phyloP scores from a whole-genome alignment of 768 basidiomycete genomes.

The Brasilioporus rufonigricans region DNA sequence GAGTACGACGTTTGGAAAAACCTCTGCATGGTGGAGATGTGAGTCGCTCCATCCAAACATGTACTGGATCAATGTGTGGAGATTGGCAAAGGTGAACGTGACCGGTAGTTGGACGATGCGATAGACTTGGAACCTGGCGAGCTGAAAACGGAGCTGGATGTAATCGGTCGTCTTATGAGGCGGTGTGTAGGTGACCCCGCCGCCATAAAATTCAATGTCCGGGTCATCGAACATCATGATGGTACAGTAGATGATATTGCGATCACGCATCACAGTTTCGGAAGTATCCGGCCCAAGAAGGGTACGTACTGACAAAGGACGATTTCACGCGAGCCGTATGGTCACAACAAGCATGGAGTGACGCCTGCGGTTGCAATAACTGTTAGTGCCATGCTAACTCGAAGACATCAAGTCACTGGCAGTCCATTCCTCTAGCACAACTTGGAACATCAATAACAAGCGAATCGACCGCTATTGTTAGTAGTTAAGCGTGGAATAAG shows the following conservation, averaged over 20 bases:
- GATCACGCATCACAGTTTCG: too few species aligned
- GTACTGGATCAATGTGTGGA: slow-evolving; percentile 29
- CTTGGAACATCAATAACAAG: too few species aligned
- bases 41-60: slow-evolving; percentile 32
- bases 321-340: not conserved
- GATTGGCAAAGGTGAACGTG: slow-evolving; percentile 32
- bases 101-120: slow-evolving; percentile 24
- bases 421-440: too few species aligned
- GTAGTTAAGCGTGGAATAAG: too few species aligned
- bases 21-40: slow-evolving; percentile 24
- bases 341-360: too few species aligned
- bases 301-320: too few species aligned
- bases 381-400: too few species aligned
- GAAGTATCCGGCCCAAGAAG: too few species aligned
- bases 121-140: slow-evolving; percentile 26
- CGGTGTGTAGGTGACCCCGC: slow-evolving; percentile 1
- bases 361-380: not conserved
- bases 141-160: slow-evolving; percentile 32
- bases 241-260: not conserved
- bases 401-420: too few species aligned
- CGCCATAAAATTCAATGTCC: not conserved
- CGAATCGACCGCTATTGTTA: too few species aligned
- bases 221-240: slow-evolving; percentile 7
- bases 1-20: slow-evolving; percentile 21
- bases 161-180: slow-evolving; percentile 17